Evolutionary conservation across 2,329 filamentous ascomycete genomes (phyloP).

Genomic region (Bisporella sp.): DNA sequence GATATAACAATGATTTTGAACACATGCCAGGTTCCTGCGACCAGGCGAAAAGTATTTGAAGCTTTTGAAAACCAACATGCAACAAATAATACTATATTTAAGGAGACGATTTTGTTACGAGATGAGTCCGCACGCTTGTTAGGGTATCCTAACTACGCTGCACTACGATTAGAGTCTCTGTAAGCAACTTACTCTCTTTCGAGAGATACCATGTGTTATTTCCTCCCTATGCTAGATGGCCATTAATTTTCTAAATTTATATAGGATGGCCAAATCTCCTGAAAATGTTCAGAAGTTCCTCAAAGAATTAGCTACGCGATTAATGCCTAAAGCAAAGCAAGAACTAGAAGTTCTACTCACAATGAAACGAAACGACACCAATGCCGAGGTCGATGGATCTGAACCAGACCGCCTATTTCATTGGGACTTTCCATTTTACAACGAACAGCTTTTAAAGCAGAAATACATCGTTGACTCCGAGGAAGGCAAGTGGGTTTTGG

Average conservation of each 20-base stretch:
- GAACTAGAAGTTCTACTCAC: not conserved
- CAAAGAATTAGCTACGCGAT: not conserved
- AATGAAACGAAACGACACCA: not conserved
- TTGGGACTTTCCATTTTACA: conserved; percentile 78
- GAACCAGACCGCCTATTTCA: conserved; percentile 51
- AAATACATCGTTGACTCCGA: conserved; percentile 74
- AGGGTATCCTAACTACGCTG: not conserved
- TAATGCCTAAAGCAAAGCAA: not conserved
- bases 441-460: conserved; percentile 71
- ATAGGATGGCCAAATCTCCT: not conserved
- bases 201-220: too few relatives aligned
- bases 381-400: not conserved
- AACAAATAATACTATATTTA: too few relatives aligned
- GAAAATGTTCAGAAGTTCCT: not conserved
- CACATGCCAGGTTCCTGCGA: too few relatives aligned
- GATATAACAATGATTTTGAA: too few relatives aligned
- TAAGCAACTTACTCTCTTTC: too few relatives aligned
- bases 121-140: not conserved
- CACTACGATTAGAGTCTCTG: conserved; percentile 15
- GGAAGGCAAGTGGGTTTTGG: conserved; percentile 33
- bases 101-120: not conserved
- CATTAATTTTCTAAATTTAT: too few relatives aligned
- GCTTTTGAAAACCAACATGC: too few relatives aligned
- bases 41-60: too few relatives aligned
- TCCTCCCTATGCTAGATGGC: too few relatives aligned